Percentiles rank a stretch among this genome's conserved stretches.
Evolutionary conservation across 1,284 basidiomycete genomes (phyloP).

Genomic region (Phenoliferia sp.): DNA sequence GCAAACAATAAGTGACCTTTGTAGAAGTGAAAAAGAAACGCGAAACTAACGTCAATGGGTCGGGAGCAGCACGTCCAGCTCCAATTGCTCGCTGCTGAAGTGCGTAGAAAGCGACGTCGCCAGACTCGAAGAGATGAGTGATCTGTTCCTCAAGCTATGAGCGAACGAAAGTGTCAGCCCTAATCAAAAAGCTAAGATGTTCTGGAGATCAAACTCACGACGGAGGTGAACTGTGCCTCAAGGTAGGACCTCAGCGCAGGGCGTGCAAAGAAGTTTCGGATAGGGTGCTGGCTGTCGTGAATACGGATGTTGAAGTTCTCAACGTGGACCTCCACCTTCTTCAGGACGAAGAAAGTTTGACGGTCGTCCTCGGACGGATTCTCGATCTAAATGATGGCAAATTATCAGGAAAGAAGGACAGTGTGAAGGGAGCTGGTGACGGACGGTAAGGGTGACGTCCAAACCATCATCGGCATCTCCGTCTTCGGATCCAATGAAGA

Average conservation of each 20-base stretch:
- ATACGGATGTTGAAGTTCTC: constrained; percentile 37
- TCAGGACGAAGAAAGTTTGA: constrained; percentile 50
- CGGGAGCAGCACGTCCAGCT: constrained; percentile 45
- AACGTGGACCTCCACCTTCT: constrained; percentile 47
- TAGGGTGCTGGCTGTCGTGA: constrained; percentile 36
- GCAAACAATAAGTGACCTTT: too few relatives aligned
- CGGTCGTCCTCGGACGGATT: constrained; percentile 46
- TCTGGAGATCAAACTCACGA: constrained; percentile 6
- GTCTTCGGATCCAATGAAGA: constrained; percentile 44
- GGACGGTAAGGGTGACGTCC: constrained; percentile 45
- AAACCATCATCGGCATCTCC: constrained; percentile 34
- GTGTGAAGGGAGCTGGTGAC: background rate
- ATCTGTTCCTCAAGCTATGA: constrained; percentile 29
- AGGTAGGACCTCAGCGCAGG: constrained; percentile 33
- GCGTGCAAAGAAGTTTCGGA: constrained; percentile 38
- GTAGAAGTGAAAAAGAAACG: too few relatives aligned
- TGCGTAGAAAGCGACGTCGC: constrained; percentile 38
- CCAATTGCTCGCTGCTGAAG: constrained; percentile 47
- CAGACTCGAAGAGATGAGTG: constrained; percentile 13
- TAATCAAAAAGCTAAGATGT: background rate
- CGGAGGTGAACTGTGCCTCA: constrained; percentile 33
- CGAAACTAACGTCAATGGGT: constrained; percentile 40
- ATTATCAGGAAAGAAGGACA: background rate
- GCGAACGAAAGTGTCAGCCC: background rate
- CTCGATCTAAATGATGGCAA: too few relatives aligned